phyloP scores from a whole-genome alignment of 2,329 filamentous ascomycete species.

The Arthrobotrys entomopaga region DNA sequence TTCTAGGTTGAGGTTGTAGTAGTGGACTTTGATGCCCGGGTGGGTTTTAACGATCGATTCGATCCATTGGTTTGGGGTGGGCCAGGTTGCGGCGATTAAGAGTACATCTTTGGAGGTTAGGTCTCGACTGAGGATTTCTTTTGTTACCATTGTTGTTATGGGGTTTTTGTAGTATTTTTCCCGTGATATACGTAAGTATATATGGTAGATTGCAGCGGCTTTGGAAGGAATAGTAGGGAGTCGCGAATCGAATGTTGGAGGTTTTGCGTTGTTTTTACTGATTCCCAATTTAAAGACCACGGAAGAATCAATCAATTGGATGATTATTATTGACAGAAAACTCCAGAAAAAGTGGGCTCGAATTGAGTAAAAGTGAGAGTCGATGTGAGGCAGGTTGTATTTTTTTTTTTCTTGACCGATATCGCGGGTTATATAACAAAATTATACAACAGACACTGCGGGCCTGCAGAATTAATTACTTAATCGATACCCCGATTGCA shows the following conservation, averaged over 20 bases:
- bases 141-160: constrained; percentile 50
- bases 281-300: too few species aligned
- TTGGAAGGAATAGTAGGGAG: too few species aligned
- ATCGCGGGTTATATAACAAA: not conserved
- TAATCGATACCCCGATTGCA: not conserved
- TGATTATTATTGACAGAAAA: not conserved
- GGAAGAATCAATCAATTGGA: not conserved
- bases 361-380: not conserved
- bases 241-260: constrained; percentile 17
- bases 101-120: constrained; percentile 41
- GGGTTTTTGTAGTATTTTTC: too few species aligned
- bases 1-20: constrained; percentile 30
- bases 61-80: constrained; percentile 32
- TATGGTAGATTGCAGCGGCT: too few species aligned
- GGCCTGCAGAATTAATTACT: too few species aligned
- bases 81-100: constrained; percentile 35
- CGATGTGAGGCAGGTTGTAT: not conserved
- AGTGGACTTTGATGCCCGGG: constrained; percentile 34
- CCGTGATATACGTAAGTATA: too few species aligned
- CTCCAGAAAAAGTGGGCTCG: too few species aligned
- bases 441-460: not conserved
- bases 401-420: not conserved
- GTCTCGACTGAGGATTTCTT: constrained; percentile 32
- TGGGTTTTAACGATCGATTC: constrained; percentile 22
- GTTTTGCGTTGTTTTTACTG: constrained; percentile 47